Percentiles rank a stretch among this genome's conserved stretches.
Evolutionary conservation across 768 basidiomycete genomes (phyloP).

Genomic region (Rhodotorula graminis): DNA sequence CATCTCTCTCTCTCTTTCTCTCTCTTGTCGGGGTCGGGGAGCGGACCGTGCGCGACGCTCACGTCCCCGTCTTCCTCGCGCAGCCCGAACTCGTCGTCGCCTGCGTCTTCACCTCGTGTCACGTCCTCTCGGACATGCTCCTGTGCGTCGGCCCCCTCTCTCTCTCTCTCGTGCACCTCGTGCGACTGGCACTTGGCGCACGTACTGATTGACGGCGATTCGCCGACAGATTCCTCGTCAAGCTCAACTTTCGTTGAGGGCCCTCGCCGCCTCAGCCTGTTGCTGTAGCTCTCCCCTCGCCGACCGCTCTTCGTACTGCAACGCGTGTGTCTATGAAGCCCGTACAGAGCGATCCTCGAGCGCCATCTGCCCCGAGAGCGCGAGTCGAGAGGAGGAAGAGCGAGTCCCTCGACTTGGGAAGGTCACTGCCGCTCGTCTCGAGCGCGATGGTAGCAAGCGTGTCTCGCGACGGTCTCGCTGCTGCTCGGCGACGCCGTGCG

Average conservation of each 20-base stretch:
- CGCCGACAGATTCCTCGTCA: slow-evolving; percentile 44
- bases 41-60: not conserved
- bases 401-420: too few species aligned
- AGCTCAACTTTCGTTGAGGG: slow-evolving; percentile 18
- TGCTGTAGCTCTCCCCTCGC: not conserved
- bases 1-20: slow-evolving; percentile 10
- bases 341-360: too few species aligned
- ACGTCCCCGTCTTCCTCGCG: slow-evolving; percentile 17
- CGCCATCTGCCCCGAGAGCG: too few species aligned
- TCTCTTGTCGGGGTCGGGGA: not conserved
- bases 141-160: slow-evolving; percentile 34
- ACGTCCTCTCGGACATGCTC: slow-evolving; percentile 50
- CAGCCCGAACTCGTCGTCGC: slow-evolving; percentile 29
- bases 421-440: too few species aligned
- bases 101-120: slow-evolving; percentile 47
- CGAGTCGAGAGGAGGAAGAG: too few species aligned
- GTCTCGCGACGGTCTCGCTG: too few species aligned
- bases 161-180: not conserved
- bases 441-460: too few species aligned
- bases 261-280: not conserved
- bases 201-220: too few species aligned
- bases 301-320: too few species aligned
- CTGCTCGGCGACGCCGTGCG: too few species aligned
- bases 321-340: too few species aligned
- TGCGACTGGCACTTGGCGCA: too few species aligned